Conservation (phyloP, 768 basidiomycete genomes). For the Suillus sp. region DNA sequence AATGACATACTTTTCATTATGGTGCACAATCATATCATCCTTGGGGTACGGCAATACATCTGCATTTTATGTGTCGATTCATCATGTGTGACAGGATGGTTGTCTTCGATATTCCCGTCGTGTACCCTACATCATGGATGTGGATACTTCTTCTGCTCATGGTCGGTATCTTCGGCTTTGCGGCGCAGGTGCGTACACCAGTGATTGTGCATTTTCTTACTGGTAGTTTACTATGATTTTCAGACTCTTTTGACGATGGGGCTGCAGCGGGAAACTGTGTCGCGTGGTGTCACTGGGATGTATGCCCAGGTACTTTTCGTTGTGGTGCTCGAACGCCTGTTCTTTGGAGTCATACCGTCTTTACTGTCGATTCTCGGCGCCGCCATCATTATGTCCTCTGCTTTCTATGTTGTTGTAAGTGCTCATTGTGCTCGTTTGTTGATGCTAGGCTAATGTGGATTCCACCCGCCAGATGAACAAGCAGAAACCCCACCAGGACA, state of each 20-base stretch:
- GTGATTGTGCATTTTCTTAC: neutral
- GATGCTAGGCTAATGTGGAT: neutral
- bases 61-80: neutral
- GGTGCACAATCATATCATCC: constrained; percentile 42
- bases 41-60: neutral
- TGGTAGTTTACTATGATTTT: neutral
- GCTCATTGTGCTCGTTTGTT: neutral
- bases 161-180: constrained; percentile 20
- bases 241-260: constrained; percentile 63
- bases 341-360: constrained; percentile 63
- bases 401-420: constrained; percentile 67
- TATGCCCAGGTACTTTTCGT: constrained; percentile 70
- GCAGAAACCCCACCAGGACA: neutral
- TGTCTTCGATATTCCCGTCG: constrained; percentile 7
- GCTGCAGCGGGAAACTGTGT: constrained; percentile 64
- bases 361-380: constrained; percentile 63
- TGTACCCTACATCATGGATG: constrained; percentile 23
- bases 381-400: constrained; percentile 61
- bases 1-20: constrained; percentile 64
- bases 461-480: neutral
- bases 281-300: constrained; percentile 60
- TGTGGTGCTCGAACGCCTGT: constrained; percentile 60
- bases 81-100: constrained; percentile 18
- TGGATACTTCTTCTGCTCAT: constrained; percentile 19
- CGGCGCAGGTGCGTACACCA: constrained; percentile 20